Conservation (phyloP, 2,329 filamentous ascomycete genomes). For the Cordyceps javanica region DNA sequence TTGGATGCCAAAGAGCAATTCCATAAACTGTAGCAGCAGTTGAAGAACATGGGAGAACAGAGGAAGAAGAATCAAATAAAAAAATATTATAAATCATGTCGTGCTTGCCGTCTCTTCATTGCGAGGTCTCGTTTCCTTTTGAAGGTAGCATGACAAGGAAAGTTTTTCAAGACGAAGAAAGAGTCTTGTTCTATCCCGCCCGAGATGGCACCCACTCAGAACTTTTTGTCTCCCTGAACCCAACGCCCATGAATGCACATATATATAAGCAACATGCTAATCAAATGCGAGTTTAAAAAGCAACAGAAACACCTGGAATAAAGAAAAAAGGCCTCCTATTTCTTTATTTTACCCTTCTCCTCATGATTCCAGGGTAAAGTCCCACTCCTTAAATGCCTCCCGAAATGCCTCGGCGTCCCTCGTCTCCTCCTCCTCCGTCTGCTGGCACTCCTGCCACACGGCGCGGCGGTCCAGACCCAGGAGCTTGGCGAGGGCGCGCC, state of each 20-base stretch:
- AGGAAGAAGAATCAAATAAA: neutral
- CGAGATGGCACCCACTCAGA: too few relatives aligned
- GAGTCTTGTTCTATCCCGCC: too few relatives aligned
- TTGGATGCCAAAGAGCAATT: neutral
- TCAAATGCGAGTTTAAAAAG: neutral
- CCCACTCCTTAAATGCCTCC: constrained; percentile 74
- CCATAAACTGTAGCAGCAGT: neutral
- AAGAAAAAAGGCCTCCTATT: constrained; percentile 1
- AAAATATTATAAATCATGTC: neutral
- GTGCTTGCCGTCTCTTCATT: neutral
- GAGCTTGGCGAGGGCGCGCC: constrained; percentile 82
- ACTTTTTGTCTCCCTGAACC: neutral
- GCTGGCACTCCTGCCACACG: constrained; percentile 78
- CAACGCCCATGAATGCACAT: neutral
- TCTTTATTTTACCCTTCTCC: too few relatives aligned
- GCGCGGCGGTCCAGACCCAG: constrained; percentile 71
- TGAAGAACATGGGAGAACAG: neutral
- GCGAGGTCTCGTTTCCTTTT: neutral
- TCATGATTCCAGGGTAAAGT: constrained; percentile 64
- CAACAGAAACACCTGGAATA: neutral
- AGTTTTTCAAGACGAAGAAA: neutral
- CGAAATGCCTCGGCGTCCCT: constrained; percentile 75
- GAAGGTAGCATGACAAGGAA: neutral
- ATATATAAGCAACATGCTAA: neutral
- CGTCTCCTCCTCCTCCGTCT: constrained; percentile 71